Evolutionary conservation across 257 asterid genomes (phyloP), one percentile per base, ranked within the genome.

Genomic region (Sherardia arvensis): DNA sequence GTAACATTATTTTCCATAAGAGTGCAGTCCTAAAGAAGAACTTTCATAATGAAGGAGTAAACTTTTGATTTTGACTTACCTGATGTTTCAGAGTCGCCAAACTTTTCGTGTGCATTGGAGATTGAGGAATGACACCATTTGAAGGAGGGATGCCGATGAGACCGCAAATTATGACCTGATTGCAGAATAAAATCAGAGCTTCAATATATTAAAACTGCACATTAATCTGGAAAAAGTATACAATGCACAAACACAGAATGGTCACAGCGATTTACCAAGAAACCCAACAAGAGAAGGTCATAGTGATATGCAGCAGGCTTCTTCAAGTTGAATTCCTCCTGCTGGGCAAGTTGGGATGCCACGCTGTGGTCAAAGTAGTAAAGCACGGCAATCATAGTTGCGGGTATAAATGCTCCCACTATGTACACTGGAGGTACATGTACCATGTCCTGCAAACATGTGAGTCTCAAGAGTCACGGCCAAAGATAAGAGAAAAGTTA

Each of bases 341-440:
- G 99, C 75, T 93, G 99, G 53, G 99, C 81, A 66, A 93, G 94
- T 72, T 93, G 99, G 79, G 99, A 93, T 34, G 99, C 99, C 33
- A 93, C 93, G 22, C 99, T 93, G 61, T 93, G 99, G 73, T 93
- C 99, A 26, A 93, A 93, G 81, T 90, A 93, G 86, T 93, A 93
- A 38, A 93, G 97, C 71, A 90, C 99, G 5, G 99, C 99, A 45
- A 93, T 86, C 99, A 93, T 93, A 25, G 97, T 85, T 30, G 99
- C 99, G 3, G 99, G 99, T 65, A 93, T 80, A 79, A 90, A 78
- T 7, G 99, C 99, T 69, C 97, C 99, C 4, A 93, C 55, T 14
- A 93, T 90, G 67, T 93, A 93, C 40, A 87, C 65, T 11, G 83
- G 76, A 59, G 99, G 99, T 72, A 93, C 95, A 59, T 83, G 73